Evolutionary conservation across 2,329 filamentous ascomycete genomes (phyloP).

Genomic region (Microdochium paspali): DNA sequence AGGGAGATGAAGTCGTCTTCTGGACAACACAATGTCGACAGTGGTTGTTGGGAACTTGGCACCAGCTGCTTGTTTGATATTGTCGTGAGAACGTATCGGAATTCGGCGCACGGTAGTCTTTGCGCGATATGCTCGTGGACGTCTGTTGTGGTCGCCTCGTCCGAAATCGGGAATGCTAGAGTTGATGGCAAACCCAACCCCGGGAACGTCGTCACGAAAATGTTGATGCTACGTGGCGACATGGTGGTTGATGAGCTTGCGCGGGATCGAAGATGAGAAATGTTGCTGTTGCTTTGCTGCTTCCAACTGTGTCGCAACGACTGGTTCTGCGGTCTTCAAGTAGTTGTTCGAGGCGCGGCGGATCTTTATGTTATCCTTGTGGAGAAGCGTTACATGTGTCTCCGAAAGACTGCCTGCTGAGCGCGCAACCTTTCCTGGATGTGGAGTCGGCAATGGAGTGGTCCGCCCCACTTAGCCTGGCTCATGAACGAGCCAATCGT

Average conservation of each 20-base stretch:
- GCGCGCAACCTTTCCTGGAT: too few relatives aligned
- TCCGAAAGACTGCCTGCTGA: too few relatives aligned
- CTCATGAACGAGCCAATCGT: not conserved
- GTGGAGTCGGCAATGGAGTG: too few relatives aligned
- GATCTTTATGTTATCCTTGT: too few relatives aligned
- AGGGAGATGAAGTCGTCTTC: constrained; percentile 69
- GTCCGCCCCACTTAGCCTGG: too few relatives aligned
- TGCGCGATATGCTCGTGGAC: constrained; percentile 54
- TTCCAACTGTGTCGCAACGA: too few relatives aligned
- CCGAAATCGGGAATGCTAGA: constrained; percentile 62
- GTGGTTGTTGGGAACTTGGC: constrained; percentile 37
- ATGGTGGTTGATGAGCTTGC: constrained; percentile 31
- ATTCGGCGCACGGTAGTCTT: constrained; percentile 47
- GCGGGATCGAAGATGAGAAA: too few relatives aligned
- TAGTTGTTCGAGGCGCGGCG: too few relatives aligned
- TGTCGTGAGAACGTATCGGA: constrained; percentile 70
- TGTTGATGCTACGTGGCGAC: constrained; percentile 56
- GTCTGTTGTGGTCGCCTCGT: constrained; percentile 55
- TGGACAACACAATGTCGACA: constrained; percentile 49
- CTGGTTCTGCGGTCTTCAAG: too few relatives aligned
- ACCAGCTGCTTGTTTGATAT: constrained; percentile 64
- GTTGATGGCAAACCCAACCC: constrained; percentile 79
- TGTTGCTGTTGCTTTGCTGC: too few relatives aligned
- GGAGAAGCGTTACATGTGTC: too few relatives aligned
- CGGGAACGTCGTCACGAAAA: constrained; percentile 76